Evolutionary conservation across 768 basidiomycete genomes (phyloP), one percentile per base, ranked within the genome.

Genomic region (Mycena sanguinolenta): DNA sequence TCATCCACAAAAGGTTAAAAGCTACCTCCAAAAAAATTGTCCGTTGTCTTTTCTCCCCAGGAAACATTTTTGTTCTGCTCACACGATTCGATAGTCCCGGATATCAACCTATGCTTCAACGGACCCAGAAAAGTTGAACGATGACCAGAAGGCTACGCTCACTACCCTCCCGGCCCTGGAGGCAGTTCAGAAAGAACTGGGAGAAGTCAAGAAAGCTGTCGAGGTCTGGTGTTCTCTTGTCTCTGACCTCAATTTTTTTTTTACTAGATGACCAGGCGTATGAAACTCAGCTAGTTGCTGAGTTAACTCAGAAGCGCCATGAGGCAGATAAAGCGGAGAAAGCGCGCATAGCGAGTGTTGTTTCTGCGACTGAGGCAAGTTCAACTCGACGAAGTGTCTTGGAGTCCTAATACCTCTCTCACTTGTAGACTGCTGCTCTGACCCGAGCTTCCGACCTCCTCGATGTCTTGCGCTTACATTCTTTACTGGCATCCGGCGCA

Each of bases 21-120:
- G 84, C 87, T 44, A 86, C 94, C 25, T 86, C 85, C 63, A 96
- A 96, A 85, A 97, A 96, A 82, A 93, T 96, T 71, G 95, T 94
- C 77, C 73, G 89, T 82, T 74, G 23, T 73, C 63, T 30, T 67
- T 58, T 62, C 65, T 13, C 25, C 25, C n/a, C 34, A 38, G 16
- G 23, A 21, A 38, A 54, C 61, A 28, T 50, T 57, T 32, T 32
- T 38, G 12, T 16, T 38, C 32, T 5, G 30, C 54, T 64, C 60
- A 50, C 52, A 44, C 53, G 19, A 58, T 38, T 63, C 23, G 38
- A 58, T 39, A 97, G 96, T 84, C 86, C 70, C 90, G 95, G 71
- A 89, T 95, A 84, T 84, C 90, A 55, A 81, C 84, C 14, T 96
- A 97, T 78, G 88, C 92, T 34, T 75, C 89, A 4, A 91, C 87